A percentile compares a stretch with the other conserved stretches of the same genome.
Evolutionary conservation across 2,329 filamentous ascomycete genomes (phyloP).

Genomic region (Pseudopyrenochaeta lycopersici): DNA sequence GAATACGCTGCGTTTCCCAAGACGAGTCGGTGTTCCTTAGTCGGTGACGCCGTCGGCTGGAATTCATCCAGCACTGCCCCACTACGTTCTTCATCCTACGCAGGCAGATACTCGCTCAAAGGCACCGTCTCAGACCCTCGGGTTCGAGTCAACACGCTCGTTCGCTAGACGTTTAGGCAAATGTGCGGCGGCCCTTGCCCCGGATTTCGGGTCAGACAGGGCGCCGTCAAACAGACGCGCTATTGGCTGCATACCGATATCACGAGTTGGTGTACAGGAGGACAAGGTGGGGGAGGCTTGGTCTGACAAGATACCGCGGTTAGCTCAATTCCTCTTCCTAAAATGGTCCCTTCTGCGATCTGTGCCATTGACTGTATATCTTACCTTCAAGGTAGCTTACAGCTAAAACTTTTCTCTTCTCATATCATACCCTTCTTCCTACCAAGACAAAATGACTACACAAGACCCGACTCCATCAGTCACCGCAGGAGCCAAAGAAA

Average conservation of each 20-base stretch:
- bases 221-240: not conserved
- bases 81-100: not conserved
- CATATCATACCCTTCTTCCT: not conserved
- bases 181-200: not conserved
- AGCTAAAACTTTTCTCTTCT: not conserved
- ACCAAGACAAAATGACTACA: slow-evolving; percentile 15
- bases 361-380: not conserved
- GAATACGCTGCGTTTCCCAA: too few species aligned
- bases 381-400: not conserved
- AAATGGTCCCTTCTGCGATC: not conserved
- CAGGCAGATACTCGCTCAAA: not conserved
- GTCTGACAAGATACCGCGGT: not conserved
- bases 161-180: not conserved
- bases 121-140: not conserved
- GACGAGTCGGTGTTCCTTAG: not conserved
- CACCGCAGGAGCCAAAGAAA: slow-evolving; percentile 25
- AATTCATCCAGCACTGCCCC: not conserved
- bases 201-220: not conserved
- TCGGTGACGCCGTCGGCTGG: not conserved
- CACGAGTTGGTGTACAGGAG: not conserved
- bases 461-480: slow-evolving; percentile 18
- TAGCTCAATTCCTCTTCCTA: not conserved
- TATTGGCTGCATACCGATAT: not conserved
- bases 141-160: slow-evolving; percentile 7
- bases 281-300: not conserved